Conservation (phyloP, 225 moss, liverwort and hornwort species). For the Asterella californica region DNA sequence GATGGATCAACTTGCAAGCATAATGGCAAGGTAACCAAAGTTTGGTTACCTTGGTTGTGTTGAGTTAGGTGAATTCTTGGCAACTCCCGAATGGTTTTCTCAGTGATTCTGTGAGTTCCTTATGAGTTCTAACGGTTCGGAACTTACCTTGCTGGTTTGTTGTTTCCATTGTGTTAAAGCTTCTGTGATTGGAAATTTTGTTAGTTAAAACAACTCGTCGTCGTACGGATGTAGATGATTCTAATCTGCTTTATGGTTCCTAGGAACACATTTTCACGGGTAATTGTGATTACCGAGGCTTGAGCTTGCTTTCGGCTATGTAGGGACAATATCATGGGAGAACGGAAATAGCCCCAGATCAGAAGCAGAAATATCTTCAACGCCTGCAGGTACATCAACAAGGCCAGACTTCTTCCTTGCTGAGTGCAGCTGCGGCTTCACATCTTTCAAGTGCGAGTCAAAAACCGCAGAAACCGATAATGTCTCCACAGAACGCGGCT, state of each 20-base stretch:
- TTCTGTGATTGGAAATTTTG: background rate
- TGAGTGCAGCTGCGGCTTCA: conserved; percentile 9
- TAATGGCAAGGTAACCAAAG: no score
- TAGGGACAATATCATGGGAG: conserved; percentile 71
- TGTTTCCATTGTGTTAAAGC: background rate
- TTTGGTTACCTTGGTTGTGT: background rate
- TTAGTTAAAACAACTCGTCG: background rate
- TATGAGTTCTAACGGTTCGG: background rate
- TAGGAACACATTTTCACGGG: background rate
- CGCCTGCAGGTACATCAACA: conserved; percentile 75
- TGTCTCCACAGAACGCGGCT: conserved; percentile 5
- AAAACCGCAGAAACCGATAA: background rate
- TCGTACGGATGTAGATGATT: background rate
- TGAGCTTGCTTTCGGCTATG: background rate
- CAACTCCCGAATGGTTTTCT: background rate
- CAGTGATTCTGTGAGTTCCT: background rate
- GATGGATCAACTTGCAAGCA: background rate
- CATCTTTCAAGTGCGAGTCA: conserved; percentile 15
- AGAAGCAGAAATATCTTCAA: conserved; percentile 88
- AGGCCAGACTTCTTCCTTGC: conserved; percentile 62
- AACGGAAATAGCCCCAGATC: conserved; percentile 86
- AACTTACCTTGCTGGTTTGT: background rate
- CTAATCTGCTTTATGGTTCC: background rate
- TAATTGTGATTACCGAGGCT: background rate
- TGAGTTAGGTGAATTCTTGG: background rate